Base-by-base conservation (phyloP, 2,329 filamentous ascomycete genomes). In the Colletotrichum aenigma region DNA sequence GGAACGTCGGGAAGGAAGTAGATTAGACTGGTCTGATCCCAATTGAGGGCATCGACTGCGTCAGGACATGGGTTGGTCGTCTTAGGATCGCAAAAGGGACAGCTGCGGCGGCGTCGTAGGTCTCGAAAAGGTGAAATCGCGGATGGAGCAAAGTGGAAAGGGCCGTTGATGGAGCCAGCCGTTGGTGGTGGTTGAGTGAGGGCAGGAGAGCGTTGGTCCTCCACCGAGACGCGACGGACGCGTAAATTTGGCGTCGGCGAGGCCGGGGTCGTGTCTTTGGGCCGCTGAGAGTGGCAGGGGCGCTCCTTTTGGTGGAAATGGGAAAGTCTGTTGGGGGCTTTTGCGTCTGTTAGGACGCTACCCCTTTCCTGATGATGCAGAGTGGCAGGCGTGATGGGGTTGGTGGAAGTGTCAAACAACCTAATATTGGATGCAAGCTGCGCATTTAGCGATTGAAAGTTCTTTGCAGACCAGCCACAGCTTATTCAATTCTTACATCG, bases 191-290 rank as follows among this genome's bases (percentile, higher is more conserved):
- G 48, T 67, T 48, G 48, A 21, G 62, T 26, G 65, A 30, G 58
- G 61, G 65, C 32, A 38, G 66, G 60, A 16, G 56, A 30, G n/a
- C 61, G 66, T 74, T 74, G 58, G 8, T 61, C 30, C 43, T 34
- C 65, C 65, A 10, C 38, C 24, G 76, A 78, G 78, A 82, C 82
- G 81, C 82, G 82, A 76, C 56, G 65, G 32, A 78, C 83, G 83
- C 82, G 82, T 83, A 72, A 78, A 79, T 81, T 77, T 84, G 81
- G 82, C 79, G 82, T 81, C 74, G 68, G 61, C 68, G 70, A 74
- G 78, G 80, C 80, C 38, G 43, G 76, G 74, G 61, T 65, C 73
- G 73, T 76, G 73, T 74, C 43, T 36, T n/a, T 61, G 38, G 56
- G 71, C 21, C 48, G 8, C 15, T 13, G 24, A 18, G 52, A 30